Conservation (phyloP, 2,329 filamentous ascomycete genomes). For the Trichoderma hamatum region DNA sequence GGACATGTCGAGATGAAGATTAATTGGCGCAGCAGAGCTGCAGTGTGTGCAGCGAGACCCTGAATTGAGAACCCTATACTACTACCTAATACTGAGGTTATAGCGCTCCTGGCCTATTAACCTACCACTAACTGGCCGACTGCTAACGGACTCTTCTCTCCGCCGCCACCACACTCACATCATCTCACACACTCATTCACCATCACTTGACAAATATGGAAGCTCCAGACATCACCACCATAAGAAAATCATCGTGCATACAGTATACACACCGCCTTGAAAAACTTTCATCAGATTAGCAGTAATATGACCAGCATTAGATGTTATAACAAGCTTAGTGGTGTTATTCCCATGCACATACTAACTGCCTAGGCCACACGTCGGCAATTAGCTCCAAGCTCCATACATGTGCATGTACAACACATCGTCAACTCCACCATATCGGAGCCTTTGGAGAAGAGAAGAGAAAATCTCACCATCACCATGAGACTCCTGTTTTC, state of each 20-base stretch:
- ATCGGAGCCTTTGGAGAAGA: background rate
- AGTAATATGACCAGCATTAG: background rate
- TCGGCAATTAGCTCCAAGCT: background rate
- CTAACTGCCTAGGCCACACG: background rate
- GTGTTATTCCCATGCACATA: background rate
- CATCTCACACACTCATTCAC: background rate
- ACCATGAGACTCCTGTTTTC: background rate
- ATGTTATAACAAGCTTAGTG: background rate
- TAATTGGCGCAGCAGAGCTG: background rate
- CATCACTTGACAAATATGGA: background rate
- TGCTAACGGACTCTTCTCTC: too few species aligned
- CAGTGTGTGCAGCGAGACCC: slow-evolving; percentile 13
- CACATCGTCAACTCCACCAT: slow-evolving; percentile 20
- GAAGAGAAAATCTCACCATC: background rate
- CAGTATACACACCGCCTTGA: background rate
- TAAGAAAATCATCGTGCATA: background rate
- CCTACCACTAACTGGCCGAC: too few species aligned
- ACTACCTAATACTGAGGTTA: too few species aligned
- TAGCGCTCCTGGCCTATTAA: background rate
- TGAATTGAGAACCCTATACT: background rate
- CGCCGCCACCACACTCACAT: background rate
- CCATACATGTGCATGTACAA: slow-evolving; percentile 23
- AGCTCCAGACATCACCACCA: background rate
- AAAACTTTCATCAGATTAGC: too few species aligned
- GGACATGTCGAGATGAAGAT: background rate